A percentile compares a stretch with the other conserved stretches of the same genome.
Conservation (phyloP, 106 monocot species). For the Gastrodia elata region DNA sequence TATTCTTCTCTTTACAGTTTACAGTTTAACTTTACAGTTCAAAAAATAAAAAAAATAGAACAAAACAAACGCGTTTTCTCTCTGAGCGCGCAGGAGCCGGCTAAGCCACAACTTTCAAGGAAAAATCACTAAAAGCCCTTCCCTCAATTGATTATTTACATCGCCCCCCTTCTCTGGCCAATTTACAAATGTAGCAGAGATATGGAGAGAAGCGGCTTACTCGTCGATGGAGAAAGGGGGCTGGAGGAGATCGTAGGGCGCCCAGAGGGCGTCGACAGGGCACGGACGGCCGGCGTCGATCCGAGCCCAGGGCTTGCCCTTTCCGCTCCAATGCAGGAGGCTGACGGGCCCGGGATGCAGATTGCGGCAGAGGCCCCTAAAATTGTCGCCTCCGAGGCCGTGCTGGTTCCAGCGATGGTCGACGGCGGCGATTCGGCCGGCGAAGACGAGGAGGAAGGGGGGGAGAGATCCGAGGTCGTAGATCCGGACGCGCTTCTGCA, state of each 20-base stretch:
- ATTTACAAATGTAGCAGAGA: no score
- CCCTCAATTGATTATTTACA: no score
- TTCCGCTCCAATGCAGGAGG: constrained; percentile 86
- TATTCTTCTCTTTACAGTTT: no score
- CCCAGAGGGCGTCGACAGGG: constrained; percentile 79
- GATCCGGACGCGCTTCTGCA: constrained; percentile 79
- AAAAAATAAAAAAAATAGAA: no score
- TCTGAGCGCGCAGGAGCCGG: no score
- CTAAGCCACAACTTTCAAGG: no score
- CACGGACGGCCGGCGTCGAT: constrained; percentile 66
- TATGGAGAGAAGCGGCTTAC: no score
- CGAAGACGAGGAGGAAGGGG: constrained; percentile 74
- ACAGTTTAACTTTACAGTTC: no score
- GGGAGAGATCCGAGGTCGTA: constrained; percentile 91
- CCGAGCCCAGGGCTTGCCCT: constrained; percentile 84
- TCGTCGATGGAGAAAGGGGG: constrained; percentile 15
- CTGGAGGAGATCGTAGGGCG: constrained; percentile 58
- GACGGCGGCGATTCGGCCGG: constrained; percentile 60
- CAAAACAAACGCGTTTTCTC: no score
- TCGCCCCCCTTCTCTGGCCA: no score
- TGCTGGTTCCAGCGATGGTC: constrained; percentile 90
- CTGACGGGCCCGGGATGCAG: constrained; percentile 74
- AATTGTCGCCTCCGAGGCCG: constrained; percentile 85
- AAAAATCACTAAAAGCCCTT: no score
- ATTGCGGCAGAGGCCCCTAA: constrained; percentile 50